Percentiles rank a stretch among this genome's conserved stretches.
Conservation (phyloP, 1,139 yeast species). For the Geotrichum bryndzae region DNA sequence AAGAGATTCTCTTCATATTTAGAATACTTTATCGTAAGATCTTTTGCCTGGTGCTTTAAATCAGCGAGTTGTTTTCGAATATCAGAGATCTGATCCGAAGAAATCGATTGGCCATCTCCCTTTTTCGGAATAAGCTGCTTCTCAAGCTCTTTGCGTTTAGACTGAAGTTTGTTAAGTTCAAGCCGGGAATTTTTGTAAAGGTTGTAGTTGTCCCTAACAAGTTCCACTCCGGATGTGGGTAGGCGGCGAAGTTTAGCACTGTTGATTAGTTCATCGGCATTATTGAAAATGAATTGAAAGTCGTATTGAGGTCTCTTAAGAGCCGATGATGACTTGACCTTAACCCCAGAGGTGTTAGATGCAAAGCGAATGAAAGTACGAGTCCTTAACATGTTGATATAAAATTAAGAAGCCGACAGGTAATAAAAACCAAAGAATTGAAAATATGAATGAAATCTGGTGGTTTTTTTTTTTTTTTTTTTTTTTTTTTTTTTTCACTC, state of each 20-base stretch:
- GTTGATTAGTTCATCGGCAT: slow-evolving; percentile 10
- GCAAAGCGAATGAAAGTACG: not conserved
- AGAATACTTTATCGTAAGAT: slow-evolving; percentile 34
- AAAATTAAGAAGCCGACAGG: not conserved
- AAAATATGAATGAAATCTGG: not conserved
- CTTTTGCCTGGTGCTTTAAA: slow-evolving; percentile 22
- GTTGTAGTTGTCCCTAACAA: slow-evolving; percentile 11
- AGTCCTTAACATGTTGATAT: slow-evolving; percentile 2
- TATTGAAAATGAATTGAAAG: slow-evolving; percentile 34
- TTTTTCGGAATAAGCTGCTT: not conserved
- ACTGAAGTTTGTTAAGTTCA: slow-evolving; percentile 14
- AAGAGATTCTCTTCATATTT: slow-evolving; percentile 32
- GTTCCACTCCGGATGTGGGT: slow-evolving; percentile 10
- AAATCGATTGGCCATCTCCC: not conserved
- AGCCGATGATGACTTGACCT: slow-evolving; percentile 18
- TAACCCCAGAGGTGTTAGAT: slow-evolving; percentile 9
- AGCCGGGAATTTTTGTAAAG: slow-evolving; percentile 5
- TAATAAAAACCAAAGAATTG: not conserved
- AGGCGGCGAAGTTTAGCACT: slow-evolving; percentile 16
- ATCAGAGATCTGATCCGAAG: not conserved
- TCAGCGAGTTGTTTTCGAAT: slow-evolving; percentile 1
- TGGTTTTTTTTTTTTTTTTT: not conserved
- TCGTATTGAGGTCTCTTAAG: slow-evolving; percentile 43
- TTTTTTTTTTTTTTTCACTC: not conserved
- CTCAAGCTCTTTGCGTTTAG: slow-evolving; percentile 11